Base-by-base conservation (phyloP, 2,329 filamentous ascomycete species). In the Botrytis hyacinthi region DNA sequence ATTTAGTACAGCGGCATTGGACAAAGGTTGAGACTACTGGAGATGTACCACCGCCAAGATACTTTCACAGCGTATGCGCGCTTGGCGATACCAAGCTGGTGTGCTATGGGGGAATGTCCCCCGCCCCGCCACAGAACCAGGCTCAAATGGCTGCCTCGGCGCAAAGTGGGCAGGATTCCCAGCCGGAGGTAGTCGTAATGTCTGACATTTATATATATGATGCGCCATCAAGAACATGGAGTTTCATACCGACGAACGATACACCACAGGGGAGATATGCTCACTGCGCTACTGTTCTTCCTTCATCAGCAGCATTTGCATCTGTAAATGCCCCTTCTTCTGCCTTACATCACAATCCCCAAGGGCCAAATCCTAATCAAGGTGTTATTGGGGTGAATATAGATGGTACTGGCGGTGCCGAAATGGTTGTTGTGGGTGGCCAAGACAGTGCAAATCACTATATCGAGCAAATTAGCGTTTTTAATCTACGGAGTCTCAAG, bases 361-460 rank as follows among this genome's bases (percentile, higher is more conserved):
- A 93, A 0, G 92, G 92, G 1, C 86, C 88, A n/a, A 93, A 93
- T 77, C 91, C 93, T 3, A 96, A 98, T 80, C 93, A 96, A 80
- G 95, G 95, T 26, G 89, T 92, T 4, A 91, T 98, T 73, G 95
- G 95, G 4, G 91, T 97, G 73, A 92, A 92, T 76, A 90, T 98
- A 74, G 95, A 99, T 82, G 95, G 96, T 0, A 90, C 90, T 32
- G 96, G 96, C 26, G 96, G 96, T 46, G 94, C 96, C 2, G 95
- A 99, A 82, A 98, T 99, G 95, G 89, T 99, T 9, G 92, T 99
- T 22, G 95, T 98, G 12, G 96, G 96, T 74, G 96, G 96, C 0
- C 96, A 99, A 82, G 96, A 99, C 80, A 96, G 93, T 71, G 92
- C 92, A n/a, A 99, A 99, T 82, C 95, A 97, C 82, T 99, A 99